A percentile compares a stretch with the other conserved stretches of the same genome.
phyloP scores from a whole-genome alignment of 441 rosid species.

The Metrosideros polymorpha region DNA sequence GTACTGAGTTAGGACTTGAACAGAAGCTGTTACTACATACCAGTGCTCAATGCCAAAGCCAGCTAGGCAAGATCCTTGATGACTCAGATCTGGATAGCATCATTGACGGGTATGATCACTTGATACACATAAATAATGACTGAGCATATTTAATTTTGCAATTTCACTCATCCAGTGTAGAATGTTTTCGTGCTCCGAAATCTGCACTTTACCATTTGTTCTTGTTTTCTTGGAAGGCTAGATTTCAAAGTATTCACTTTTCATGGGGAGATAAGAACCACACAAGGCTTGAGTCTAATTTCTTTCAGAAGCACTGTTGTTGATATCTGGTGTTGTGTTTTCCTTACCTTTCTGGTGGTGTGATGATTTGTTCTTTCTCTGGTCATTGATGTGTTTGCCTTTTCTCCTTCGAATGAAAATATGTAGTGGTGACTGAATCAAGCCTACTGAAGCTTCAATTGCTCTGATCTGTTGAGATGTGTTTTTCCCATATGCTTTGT shows the following conservation, averaged over 20 bases:
- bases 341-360: background rate
- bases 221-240: background rate
- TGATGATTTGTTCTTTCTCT: background rate
- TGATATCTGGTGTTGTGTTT: background rate
- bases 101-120: conserved; percentile 59
- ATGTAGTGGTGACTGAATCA: background rate
- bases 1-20: conserved; percentile 55
- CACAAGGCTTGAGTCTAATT: background rate
- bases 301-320: background rate
- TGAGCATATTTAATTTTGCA: background rate
- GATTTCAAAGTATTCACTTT: background rate
- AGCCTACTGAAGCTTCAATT: background rate
- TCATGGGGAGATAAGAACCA: background rate
- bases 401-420: background rate
- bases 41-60: conserved; percentile 72
- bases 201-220: background rate
- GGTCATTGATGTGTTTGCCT: background rate
- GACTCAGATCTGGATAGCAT: conserved; percentile 80
- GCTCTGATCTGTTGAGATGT: background rate
- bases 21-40: conserved; percentile 58
- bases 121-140: background rate
- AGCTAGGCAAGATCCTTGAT: conserved; percentile 70
- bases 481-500: background rate
- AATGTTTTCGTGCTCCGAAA: background rate
- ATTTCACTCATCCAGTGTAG: background rate